These are phyloP conservation scores for Rhodotorula sp. DNA, from an alignment of 1,284 basidiomycete species.

Conservation along the genomic window DNA sequence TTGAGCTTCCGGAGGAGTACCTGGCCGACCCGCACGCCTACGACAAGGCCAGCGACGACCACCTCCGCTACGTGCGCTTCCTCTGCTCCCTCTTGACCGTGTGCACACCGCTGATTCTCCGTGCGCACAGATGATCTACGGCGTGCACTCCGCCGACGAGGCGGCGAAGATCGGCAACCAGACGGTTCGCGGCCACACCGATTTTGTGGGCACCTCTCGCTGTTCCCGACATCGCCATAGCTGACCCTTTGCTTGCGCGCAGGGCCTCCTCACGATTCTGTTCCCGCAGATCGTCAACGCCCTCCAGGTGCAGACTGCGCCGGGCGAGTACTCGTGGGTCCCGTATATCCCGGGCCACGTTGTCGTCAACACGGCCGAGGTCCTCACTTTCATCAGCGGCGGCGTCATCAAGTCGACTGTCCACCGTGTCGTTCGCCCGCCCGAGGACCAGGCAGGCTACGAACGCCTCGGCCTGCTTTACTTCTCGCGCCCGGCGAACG, in stretches of 20 bases:
- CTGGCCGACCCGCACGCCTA: constrained; percentile 45
- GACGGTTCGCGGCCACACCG: constrained; percentile 13
- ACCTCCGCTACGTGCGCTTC: constrained; percentile 16
- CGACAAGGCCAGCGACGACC: constrained; percentile 3
- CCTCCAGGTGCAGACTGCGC: constrained; percentile 4
- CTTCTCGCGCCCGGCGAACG: constrained; percentile 53
- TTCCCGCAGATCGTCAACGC: constrained; percentile 20
- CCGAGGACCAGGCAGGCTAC: constrained; percentile 49
- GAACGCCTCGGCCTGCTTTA: constrained; percentile 55
- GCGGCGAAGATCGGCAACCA: constrained; percentile 12
- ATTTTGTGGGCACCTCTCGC: neutral
- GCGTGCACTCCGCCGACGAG: constrained; percentile 1
- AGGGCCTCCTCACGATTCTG: constrained; percentile 16
- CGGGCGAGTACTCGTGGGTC: constrained; percentile 13
- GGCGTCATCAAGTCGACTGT: constrained; percentile 46
- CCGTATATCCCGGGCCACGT: constrained; percentile 10
- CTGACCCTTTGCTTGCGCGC: neutral
- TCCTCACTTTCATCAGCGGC: constrained; percentile 19
- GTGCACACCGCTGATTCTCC: neutral
- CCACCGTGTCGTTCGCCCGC: constrained; percentile 51
- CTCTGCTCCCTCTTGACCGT: neutral
- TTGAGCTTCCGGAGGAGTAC: constrained; percentile 64
- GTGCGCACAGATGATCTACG: constrained; percentile 2
- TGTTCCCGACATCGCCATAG: no score
- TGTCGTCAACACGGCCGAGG: constrained; percentile 26